Evolutionary conservation across 139 green algal species (phyloP).

Genomic region (Chlamydomonas eustigma): DNA sequence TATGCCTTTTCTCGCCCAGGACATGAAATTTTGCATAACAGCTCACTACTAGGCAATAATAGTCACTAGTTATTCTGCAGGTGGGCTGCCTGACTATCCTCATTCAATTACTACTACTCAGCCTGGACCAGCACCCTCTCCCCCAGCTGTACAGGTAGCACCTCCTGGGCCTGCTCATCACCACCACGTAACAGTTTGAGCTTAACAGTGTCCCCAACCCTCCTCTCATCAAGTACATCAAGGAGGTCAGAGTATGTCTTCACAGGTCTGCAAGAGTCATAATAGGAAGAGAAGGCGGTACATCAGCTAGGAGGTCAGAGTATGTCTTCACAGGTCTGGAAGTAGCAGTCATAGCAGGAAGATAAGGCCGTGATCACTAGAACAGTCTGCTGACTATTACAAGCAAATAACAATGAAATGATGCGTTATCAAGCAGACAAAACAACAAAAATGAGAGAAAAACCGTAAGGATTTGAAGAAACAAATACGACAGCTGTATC

Average conservation of each 20-base stretch:
- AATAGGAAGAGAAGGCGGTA: neutral
- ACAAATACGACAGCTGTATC: too few relatives aligned
- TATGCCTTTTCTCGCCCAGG: too few relatives aligned
- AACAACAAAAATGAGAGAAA: too few relatives aligned
- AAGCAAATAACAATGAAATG: too few relatives aligned
- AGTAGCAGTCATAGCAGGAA: neutral
- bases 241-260: neutral
- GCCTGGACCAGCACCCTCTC: neutral
- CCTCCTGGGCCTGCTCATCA: neutral
- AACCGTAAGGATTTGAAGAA: too few relatives aligned
- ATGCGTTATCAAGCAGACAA: too few relatives aligned
- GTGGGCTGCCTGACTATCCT: too few relatives aligned
- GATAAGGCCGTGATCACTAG: neutral
- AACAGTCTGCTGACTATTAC: too few relatives aligned
- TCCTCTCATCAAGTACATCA: constrained; percentile 5
- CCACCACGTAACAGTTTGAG: constrained; percentile 2
- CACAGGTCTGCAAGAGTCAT: neutral
- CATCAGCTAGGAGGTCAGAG: neutral
- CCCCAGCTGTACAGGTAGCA: neutral
- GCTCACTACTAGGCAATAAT: too few relatives aligned
- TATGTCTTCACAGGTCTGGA: neutral
- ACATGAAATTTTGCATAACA: too few relatives aligned
- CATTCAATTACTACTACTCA: too few relatives aligned
- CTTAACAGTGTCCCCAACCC: constrained; percentile 7
- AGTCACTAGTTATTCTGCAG: too few relatives aligned